Evolutionary conservation across 2,329 filamentous ascomycete species (phyloP), one percentile per base, ranked within the genome.

Genomic region (Pleomassaria siparia): DNA sequence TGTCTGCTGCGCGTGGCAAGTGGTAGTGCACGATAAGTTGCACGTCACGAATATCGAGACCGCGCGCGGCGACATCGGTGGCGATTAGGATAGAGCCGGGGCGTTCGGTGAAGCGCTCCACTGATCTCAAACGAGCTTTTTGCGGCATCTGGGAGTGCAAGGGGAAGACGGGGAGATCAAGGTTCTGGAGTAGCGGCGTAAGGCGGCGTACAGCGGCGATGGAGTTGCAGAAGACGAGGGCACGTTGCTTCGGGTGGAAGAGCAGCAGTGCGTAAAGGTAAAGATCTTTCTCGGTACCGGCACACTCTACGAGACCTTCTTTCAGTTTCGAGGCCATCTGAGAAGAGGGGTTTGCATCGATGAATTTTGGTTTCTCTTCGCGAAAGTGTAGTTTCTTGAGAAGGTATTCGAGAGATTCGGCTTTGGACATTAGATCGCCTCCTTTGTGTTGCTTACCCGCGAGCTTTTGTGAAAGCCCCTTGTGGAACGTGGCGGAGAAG

Each of bases 401-500:
- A 1, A 99, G 80, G 64, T 97, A 96, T 54, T 95, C 91, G 84
- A 97, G 89, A 0, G 89, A 92, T 60, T 95, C 85, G 53, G 86
- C 83, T 47, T 89, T 83, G 59, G 79, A 83, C 73, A 88, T 80
- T 24, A 91, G 71, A 55, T 87, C 81, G 51, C 78, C 81, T 51
- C 78, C 73, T 47, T 82, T 84, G 67, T 91, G 95, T 13, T 49
- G 54, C 43, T 68, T 69, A 21, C 89, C 88, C 1, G 88, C 84
- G 11, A 99, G 80, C 69, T 96, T 97, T 59, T 92, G 89, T 67
- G 97, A 92, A 24, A 99, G 74, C 0, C 86, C 86, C 63, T 91
- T 92, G 66, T 95, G 88, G 70, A 99, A 96, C 0, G 94, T 99
- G 0, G 94, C 94, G 0, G 94, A 97, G 71, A 99, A 99, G 16